Percentiles rank a stretch among this genome's conserved stretches.
Evolutionary conservation across 2,329 filamentous ascomycete species (phyloP).

Genomic region (Botryotinia convoluta): DNA sequence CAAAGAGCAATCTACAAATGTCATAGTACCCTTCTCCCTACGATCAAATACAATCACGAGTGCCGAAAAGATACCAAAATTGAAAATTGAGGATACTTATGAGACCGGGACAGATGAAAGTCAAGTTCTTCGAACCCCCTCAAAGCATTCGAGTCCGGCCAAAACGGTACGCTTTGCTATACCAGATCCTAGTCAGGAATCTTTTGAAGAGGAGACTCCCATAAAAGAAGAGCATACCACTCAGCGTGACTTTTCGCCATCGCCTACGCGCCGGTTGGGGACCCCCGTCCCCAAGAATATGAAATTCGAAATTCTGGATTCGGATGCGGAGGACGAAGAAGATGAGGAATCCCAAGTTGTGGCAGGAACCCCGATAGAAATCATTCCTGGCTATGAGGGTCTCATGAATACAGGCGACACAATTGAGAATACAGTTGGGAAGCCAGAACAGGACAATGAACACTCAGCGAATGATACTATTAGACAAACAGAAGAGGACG

Average conservation of each 20-base stretch:
- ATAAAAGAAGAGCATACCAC: constrained; percentile 2
- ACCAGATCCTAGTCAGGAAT: constrained; percentile 19
- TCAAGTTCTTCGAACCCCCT: constrained; percentile 27
- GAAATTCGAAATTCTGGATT: constrained; percentile 34
- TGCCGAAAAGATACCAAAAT: constrained; percentile 26
- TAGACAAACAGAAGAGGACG: neutral
- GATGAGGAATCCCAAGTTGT: constrained; percentile 12
- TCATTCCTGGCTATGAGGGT: neutral
- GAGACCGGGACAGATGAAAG: constrained; percentile 28
- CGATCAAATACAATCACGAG: constrained; percentile 19
- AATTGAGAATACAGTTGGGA: neutral
- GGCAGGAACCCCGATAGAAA: neutral
- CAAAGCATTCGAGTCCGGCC: constrained; percentile 30
- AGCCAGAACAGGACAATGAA: neutral
- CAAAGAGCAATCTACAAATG: constrained; percentile 30
- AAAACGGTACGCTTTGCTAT: constrained; percentile 35
- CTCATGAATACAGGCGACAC: neutral
- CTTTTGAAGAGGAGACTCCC: constrained; percentile 18
- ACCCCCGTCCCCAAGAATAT: constrained; percentile 9
- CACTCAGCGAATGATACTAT: neutral
- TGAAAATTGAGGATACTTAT: constrained; percentile 35
- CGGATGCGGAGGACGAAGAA: constrained; percentile 29
- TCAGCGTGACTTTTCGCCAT: neutral
- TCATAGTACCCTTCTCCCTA: constrained; percentile 30
- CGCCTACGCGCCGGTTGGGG: neutral